Base-by-base conservation (phyloP, 1,139 yeast species). In the Candida sp. region DNA sequence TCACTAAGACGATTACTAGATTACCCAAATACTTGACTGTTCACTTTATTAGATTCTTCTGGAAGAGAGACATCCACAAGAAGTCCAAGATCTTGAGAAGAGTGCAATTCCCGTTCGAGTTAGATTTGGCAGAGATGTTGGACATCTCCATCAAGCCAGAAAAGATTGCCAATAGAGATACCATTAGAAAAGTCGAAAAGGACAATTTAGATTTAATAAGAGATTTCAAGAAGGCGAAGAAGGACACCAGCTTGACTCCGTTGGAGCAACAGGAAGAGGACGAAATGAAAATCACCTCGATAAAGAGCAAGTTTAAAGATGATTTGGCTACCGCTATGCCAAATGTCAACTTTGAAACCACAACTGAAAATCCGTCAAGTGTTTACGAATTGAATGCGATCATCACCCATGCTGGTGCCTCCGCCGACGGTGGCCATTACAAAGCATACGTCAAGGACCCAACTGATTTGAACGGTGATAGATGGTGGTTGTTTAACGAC, bases 361-460 rank as follows among this genome's bases (percentile, higher is more conserved):
- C 80, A 4, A 89, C 92, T 17, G 93, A 90, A 60, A 93, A 93
- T 63, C 94, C 97, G 3, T 87, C 96, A 0, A 91, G 96, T 2
- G 82, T 94, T 38, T 94, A 94, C 66, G 92, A 91, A 59, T 81
- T 96, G 58, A 77, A 77, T 48, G 94, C 97, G 0, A 84, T 94
- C 28, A 84, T 94, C 53, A 92, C 98, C 2, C 99, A 94, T 71
- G 89, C 88, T 62, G 99, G 99, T 44, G 88, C 97, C 4, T 86
- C 93, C 46, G 98, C 99, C 0, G 98, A 96, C 68, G 88, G 97
- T 38, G 99, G 99, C 4, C 99, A 94, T 69, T 94, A 96, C 68
- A 98, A 92, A 70, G 86, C 96, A 26, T 94, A 90, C 72, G 88
- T 89, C 30, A 85, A 83, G 61, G 93, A 90, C 67, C 83, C 81